Evolutionary conservation across 306 rosid genomes (phyloP).

Genomic region (Delonix regia): DNA sequence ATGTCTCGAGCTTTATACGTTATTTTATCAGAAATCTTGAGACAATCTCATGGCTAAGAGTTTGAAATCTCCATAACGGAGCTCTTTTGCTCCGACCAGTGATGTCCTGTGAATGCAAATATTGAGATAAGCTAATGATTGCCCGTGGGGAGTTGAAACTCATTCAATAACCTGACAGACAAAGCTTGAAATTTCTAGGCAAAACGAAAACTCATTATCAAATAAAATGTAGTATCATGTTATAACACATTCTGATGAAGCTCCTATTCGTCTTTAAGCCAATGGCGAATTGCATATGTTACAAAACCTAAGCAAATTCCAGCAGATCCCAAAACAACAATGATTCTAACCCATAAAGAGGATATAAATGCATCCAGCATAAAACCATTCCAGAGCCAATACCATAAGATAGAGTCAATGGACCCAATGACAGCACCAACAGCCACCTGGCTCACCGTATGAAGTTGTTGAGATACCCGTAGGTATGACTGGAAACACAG

Average conservation of each 20-base stretch:
- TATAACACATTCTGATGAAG: constrained; percentile 3
- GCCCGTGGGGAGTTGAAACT: not conserved
- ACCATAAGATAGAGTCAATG: constrained; percentile 57
- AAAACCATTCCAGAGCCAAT: constrained; percentile 67
- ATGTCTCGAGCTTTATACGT: no score
- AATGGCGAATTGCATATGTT: constrained; percentile 51
- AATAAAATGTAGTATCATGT: not conserved
- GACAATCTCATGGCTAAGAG: no score
- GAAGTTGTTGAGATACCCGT: constrained; percentile 75
- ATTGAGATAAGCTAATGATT: no score
- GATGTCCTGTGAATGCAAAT: not conserved
- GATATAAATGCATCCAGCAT: constrained; percentile 60
- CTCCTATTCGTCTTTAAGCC: constrained; percentile 62
- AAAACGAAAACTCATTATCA: constrained; percentile 11
- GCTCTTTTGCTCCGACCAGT: not conserved
- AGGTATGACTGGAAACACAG: constrained; percentile 72
- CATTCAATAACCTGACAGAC: not conserved
- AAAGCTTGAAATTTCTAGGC: not conserved
- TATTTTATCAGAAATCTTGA: no score
- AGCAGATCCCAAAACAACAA: constrained; percentile 55
- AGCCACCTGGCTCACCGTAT: constrained; percentile 74
- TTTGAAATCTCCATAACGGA: no score
- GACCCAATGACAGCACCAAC: constrained; percentile 78
- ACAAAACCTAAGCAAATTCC: constrained; percentile 66
- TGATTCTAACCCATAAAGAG: constrained; percentile 56